These are phyloP conservation scores for Hymenochaete sp. DNA, from an alignment of 1,284 basidiomycete species.

Conservation along the genomic window DNA sequence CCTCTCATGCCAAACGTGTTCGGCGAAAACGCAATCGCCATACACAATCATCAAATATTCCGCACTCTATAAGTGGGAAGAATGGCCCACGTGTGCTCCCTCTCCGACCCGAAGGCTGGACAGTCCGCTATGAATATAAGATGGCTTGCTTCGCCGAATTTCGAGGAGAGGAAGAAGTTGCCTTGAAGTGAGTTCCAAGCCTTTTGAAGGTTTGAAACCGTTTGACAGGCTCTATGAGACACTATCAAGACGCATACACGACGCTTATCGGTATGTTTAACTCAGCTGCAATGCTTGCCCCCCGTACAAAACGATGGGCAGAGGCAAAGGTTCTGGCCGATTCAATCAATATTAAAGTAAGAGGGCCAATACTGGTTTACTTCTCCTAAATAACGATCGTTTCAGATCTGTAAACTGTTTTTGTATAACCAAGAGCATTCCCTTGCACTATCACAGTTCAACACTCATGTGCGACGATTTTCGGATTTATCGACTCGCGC, in stretches of 20 bases:
- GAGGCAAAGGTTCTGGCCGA: conserved; percentile 96
- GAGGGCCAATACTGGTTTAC: conserved; percentile 14
- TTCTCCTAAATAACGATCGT: conserved; percentile 1
- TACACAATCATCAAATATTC: conserved; percentile 38
- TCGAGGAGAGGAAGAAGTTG: conserved; percentile 81
- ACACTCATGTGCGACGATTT: conserved; percentile 77
- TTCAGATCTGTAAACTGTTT: conserved; percentile 77
- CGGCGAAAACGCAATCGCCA: conserved; percentile 80
- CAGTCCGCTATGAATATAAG: conserved; percentile 94
- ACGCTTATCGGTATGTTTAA: conserved; percentile 80
- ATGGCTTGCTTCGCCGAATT: conserved; percentile 95
- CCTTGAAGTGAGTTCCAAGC: conserved; percentile 54
- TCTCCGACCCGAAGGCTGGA: conserved; percentile 84
- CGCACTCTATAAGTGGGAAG: conserved; percentile 33
- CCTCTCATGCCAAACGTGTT: conserved; percentile 84
- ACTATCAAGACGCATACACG: conserved; percentile 87
- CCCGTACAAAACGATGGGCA: conserved; percentile 94
- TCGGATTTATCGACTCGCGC: conserved; percentile 73
- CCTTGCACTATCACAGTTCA: conserved; percentile 73
- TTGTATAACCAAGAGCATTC: conserved; percentile 81
- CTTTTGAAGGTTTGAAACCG: neutral
- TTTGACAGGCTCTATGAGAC: conserved; percentile 38
- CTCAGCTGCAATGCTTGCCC: conserved; percentile 76
- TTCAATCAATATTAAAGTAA: conserved; percentile 79
- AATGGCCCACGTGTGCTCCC: conserved; percentile 36